Percentiles rank a stretch among this genome's conserved stretches.
These are phyloP conservation scores for Globomyces sp. DNA, from an alignment of 371 early-diverging fungal genomes.

Conservation along the genomic window DNA sequence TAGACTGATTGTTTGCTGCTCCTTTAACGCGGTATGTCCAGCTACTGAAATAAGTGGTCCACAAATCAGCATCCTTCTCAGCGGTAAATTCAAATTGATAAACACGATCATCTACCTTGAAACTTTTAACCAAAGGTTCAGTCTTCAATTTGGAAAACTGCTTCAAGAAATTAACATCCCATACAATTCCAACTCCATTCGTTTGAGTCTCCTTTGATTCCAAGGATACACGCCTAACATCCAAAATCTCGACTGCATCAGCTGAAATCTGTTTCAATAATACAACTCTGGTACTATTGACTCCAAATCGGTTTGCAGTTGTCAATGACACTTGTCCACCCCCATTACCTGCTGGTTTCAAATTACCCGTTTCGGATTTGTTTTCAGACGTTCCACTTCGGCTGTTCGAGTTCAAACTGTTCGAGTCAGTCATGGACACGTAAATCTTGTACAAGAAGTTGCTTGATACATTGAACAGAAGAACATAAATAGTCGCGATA, in stretches of 20 bases:
- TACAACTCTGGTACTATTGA: not conserved
- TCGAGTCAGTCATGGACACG: constrained; percentile 9
- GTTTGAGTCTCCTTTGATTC: not conserved
- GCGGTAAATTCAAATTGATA: not conserved
- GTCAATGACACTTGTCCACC: no score
- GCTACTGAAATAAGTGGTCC: no score
- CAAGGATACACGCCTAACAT: not conserved
- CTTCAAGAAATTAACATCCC: constrained; percentile 3
- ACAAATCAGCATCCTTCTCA: constrained; percentile 10
- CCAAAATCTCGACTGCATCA: not conserved
- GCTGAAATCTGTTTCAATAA: not conserved
- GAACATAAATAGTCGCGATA: not conserved
- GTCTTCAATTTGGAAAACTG: not conserved
- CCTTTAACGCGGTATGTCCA: no score
- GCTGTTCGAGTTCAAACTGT: not conserved
- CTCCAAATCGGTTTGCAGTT: not conserved
- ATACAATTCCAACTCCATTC: not conserved
- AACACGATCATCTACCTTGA: not conserved
- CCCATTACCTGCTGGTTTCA: no score
- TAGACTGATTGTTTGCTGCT: no score
- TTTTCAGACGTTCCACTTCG: not conserved
- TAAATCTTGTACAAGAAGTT: constrained; percentile 2
- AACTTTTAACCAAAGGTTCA: not conserved
- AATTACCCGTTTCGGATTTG: not conserved
- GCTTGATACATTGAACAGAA: not conserved